These are phyloP conservation scores for Paramecium octaurelia DNA, from an alignment of 73 alveolate genomes.

Conservation along the genomic window DNA sequence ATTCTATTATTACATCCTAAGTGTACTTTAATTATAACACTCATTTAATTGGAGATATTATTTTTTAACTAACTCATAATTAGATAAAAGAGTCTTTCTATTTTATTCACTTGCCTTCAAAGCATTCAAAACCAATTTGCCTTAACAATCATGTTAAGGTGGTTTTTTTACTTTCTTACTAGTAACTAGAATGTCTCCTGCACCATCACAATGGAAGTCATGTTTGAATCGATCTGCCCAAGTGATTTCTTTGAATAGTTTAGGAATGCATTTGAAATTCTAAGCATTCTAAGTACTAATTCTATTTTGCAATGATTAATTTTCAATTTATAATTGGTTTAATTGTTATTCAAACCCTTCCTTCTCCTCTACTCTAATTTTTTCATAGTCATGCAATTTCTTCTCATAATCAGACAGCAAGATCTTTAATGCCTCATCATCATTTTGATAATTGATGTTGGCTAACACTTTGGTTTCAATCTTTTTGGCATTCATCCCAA, in stretches of 20 bases:
- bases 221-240: background rate
- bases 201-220: constrained; percentile 12
- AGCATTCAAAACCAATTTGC: background rate
- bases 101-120: background rate
- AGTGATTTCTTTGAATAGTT: background rate
- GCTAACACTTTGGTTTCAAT: constrained; percentile 45
- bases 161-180: background rate
- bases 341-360: background rate
- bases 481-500: constrained; percentile 62
- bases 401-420: constrained; percentile 31
- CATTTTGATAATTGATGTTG: constrained; percentile 2
- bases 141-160: constrained; percentile 36
- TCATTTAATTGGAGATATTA: background rate
- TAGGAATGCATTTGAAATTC: background rate
- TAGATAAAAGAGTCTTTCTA: background rate
- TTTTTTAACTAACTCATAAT: background rate
- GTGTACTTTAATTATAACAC: background rate
- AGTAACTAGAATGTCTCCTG: background rate
- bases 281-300: background rate
- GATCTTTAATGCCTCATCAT: constrained; percentile 31
- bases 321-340: background rate
- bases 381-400: constrained; percentile 12
- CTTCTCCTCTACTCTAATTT: background rate
- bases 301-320: background rate
- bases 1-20: background rate